Evolutionary conservation across 2,329 filamentous ascomycete species (phyloP).

Genomic region (Dissoconium aciculare): DNA sequence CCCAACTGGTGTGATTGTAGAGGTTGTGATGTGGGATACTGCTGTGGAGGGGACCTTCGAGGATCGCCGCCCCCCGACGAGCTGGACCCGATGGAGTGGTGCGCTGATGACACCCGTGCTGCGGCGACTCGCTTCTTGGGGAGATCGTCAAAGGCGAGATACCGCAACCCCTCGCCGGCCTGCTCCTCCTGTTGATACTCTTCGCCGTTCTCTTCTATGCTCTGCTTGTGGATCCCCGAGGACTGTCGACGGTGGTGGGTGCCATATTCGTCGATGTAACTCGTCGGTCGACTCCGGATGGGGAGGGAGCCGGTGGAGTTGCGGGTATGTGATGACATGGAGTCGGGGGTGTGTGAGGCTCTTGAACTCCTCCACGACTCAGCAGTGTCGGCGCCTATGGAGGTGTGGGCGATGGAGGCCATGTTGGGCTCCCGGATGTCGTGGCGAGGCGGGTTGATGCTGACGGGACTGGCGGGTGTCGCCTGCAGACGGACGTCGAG

Average conservation of each 20-base stretch:
- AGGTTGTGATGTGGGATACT: constrained; percentile 14
- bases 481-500: constrained; percentile 21
- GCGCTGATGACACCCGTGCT: constrained; percentile 18
- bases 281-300: constrained; percentile 8
- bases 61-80: constrained; percentile 13
- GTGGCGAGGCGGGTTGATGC: constrained; percentile 19
- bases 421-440: constrained; percentile 18
- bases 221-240: constrained; percentile 9
- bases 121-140: constrained; percentile 12
- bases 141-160: constrained; percentile 32
- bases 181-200: constrained; percentile 13
- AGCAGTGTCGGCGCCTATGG: constrained; percentile 7
- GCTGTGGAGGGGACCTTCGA: constrained; percentile 14
- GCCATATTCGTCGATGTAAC: constrained; percentile 7
- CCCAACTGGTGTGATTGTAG: constrained; percentile 14
- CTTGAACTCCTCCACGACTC: constrained; percentile 10
- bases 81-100: constrained; percentile 18
- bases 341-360: constrained; percentile 15
- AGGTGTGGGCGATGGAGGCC: constrained; percentile 14
- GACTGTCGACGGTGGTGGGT: constrained; percentile 11
- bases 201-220: constrained; percentile 18
- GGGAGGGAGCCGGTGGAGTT: constrained; percentile 12
- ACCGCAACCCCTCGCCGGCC: constrained; percentile 32
- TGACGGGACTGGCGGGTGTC: constrained; percentile 21
- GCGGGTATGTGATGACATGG: constrained; percentile 5